Evolutionary conservation across 2,329 filamentous ascomycete species (phyloP).

Genomic region (Ceratocystis papillata): DNA sequence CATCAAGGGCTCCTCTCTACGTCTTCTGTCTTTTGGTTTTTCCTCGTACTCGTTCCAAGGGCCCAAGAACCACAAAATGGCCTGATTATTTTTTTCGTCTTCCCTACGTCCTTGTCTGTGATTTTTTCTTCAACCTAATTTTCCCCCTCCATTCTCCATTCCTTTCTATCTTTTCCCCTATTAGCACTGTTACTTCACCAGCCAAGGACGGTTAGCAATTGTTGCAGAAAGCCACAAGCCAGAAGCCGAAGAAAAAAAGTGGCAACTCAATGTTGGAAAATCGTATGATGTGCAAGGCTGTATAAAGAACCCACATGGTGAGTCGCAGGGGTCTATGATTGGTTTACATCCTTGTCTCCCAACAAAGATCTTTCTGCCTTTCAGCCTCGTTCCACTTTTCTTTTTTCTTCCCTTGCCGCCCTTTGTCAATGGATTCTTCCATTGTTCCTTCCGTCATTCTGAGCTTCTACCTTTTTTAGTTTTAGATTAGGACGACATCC

Average conservation of each 20-base stretch:
- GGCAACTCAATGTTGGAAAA: conserved; percentile 26
- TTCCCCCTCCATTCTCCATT: neutral
- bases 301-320: conserved; percentile 28
- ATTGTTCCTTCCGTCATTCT: conserved; percentile 6
- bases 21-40: neutral
- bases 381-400: conserved; percentile 21
- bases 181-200: neutral
- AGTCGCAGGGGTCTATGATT: conserved; percentile 14
- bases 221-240: conserved; percentile 12
- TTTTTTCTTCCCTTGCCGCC: neutral
- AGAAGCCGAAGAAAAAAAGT: conserved; percentile 27
- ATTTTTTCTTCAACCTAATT: neutral
- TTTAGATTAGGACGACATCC: neutral
- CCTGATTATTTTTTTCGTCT: neutral
- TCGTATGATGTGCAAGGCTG: conserved; percentile 36
- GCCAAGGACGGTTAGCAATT: neutral
- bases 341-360: conserved; percentile 3
- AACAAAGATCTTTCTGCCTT: neutral
- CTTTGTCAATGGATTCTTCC: conserved; percentile 9
- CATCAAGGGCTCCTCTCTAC: neutral
- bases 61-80: conserved; percentile 9
- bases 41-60: neutral
- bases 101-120: neutral
- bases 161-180: neutral
- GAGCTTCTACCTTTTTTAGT: neutral